These are phyloP conservation scores for Suillus subaureus DNA, from an alignment of 768 basidiomycete genomes.

Conservation along the genomic window DNA sequence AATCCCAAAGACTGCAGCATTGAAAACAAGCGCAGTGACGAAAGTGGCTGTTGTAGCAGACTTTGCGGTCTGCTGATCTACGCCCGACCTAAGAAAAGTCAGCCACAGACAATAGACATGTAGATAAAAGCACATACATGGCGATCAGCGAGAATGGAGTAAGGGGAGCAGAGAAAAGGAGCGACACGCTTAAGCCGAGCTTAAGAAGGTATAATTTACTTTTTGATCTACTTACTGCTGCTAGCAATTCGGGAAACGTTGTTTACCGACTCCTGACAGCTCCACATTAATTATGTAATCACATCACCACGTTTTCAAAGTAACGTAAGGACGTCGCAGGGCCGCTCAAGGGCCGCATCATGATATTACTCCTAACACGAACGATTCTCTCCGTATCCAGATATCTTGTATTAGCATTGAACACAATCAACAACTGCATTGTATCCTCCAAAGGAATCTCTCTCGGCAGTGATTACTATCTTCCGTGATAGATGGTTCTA, in stretches of 20 bases:
- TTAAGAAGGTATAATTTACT: not conserved
- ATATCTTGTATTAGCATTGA: not conserved
- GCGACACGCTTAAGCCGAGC: not conserved
- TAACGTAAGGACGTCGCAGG: too few species aligned
- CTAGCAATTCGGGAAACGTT: not conserved
- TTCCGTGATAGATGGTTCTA: not conserved
- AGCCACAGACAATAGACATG: not conserved
- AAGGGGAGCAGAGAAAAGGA: constrained; percentile 2
- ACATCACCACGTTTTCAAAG: too few species aligned
- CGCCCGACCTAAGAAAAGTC: constrained; percentile 37
- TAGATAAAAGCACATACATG: constrained; percentile 24
- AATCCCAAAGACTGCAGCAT: constrained; percentile 67
- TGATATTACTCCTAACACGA: not conserved
- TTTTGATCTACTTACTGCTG: not conserved
- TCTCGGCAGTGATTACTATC: not conserved
- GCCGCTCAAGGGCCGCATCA: too few species aligned
- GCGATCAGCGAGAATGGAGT: not conserved
- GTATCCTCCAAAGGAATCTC: not conserved
- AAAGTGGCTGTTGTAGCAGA: constrained; percentile 79
- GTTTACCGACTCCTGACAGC: not conserved
- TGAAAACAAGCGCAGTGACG: constrained; percentile 83
- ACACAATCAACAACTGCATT: not conserved
- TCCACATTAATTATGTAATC: not conserved
- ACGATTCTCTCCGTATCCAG: not conserved
- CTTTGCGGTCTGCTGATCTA: constrained; percentile 36